Base-by-base conservation (phyloP, 1,139 yeast genomes). In the Lodderomyces orthopsilosis region DNA sequence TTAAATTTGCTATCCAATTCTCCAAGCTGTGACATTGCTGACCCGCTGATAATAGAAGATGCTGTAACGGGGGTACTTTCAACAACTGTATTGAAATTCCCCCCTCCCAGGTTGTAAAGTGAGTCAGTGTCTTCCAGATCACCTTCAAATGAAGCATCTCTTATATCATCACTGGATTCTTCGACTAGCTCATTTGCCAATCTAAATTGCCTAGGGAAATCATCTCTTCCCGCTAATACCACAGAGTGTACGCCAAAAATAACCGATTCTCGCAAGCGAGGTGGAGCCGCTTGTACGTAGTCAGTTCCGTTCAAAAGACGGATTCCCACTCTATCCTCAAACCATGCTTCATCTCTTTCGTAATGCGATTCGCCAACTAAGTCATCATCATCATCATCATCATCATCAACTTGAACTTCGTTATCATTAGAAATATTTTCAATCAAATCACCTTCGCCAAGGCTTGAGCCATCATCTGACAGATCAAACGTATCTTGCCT, bases 371-470 rank as follows among this genome's bases (percentile, higher is more conserved):
- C 23, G 8, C 8, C 23, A n/a, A n/a, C n/a, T n/a, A n/a, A n/a
- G n/a, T n/a, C n/a, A n/a, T n/a, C n/a, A n/a, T n/a, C n/a, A n/a
- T n/a, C n/a, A n/a, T n/a, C n/a, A n/a, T n/a, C n/a, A n/a, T n/a
- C 8, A 8, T 21, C 36, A 32, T 30, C 35, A 14, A 24, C 37
- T 28, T 41, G 45, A 4, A 42, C 47, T 32, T 42, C 50, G 32
- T 48, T 42, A 33, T 44, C 48, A 28, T 46, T 41, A 13, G 47
- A 21, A 15, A 41, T 45, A 30, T 43, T 41, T 26, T 27, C 33
- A 24, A 17, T 21, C 9, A 17, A 9, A 7, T 19, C 26, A 30
- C 7, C 23, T 18, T 38, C 26, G 12, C n/a, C 26, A 10, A 37
- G 7, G 22, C 24, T 5, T 19, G n/a, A n/a, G n/a, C 14, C 33